A percentile compares a stretch with the other conserved stretches of the same genome.
These are phyloP conservation scores for Pterulicium gracile DNA, from an alignment of 1,284 basidiomycete species.

Conservation along the genomic window DNA sequence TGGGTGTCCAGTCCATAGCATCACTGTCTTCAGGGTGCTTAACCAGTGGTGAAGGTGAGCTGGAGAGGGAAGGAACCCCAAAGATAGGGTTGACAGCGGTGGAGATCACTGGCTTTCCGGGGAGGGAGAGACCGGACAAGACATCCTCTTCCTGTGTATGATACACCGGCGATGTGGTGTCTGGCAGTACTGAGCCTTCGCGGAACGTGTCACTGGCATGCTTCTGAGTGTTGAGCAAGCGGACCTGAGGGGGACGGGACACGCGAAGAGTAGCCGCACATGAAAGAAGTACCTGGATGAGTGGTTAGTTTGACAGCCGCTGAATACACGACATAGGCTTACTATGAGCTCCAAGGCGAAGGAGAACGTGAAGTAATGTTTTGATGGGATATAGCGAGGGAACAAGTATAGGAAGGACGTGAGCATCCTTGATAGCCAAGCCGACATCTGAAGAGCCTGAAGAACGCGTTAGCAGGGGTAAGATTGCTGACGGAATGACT, in stretches of 20 bases:
- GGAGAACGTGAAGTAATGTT: not conserved
- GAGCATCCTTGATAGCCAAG: not conserved
- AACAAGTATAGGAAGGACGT: not conserved
- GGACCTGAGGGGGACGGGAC: not conserved
- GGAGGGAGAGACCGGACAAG: not conserved
- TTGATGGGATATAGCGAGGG: not conserved
- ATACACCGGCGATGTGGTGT: too few species aligned
- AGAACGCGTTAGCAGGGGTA: not conserved
- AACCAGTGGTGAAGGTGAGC: not conserved
- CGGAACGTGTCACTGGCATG: too few species aligned
- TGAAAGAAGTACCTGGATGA: not conserved
- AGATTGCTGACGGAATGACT: not conserved
- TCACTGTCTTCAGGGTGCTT: not conserved
- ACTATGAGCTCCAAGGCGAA: not conserved
- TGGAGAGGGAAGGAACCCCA: not conserved
- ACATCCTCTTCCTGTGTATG: not conserved
- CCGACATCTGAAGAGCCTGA: not conserved
- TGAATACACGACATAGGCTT: not conserved
- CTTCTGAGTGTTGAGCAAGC: not conserved
- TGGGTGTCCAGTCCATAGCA: constrained; percentile 1
- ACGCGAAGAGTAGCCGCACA: not conserved
- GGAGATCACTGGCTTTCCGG: not conserved
- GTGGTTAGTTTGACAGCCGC: not conserved
- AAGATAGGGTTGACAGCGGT: constrained; percentile 1
- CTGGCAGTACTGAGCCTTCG: too few species aligned